Conservation (phyloP, 306 rosid species). For the Medicago arabica region DNA sequence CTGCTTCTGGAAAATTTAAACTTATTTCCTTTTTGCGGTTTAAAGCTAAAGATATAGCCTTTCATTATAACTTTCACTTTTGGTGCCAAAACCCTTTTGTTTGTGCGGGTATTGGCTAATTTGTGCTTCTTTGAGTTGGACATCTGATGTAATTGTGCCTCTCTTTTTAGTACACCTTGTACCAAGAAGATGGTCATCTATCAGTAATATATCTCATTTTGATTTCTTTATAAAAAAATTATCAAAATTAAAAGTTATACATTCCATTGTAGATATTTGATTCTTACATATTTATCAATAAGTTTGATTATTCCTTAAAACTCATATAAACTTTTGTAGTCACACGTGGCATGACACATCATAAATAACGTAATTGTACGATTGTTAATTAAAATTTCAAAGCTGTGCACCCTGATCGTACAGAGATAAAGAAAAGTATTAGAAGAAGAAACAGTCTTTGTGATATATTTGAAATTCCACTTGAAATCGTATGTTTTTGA, state of each 20-base stretch:
- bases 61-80: too few relatives aligned
- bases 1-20: too few relatives aligned
- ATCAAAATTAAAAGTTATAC: not conserved
- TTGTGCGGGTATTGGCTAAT: too few relatives aligned
- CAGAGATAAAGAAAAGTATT: not conserved
- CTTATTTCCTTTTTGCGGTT: too few relatives aligned
- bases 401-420: not conserved
- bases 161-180: too few relatives aligned
- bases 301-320: not conserved
- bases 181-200: too few relatives aligned
- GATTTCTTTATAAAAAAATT: too few relatives aligned
- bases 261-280: not conserved
- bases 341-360: not conserved
- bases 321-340: not conserved
- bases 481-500: not conserved
- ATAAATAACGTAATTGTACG: not conserved
- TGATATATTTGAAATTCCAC: not conserved
- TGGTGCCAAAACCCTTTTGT: too few relatives aligned
- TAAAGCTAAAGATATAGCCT: too few relatives aligned
- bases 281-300: not conserved
- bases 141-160: too few relatives aligned
- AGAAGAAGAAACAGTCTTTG: slow-evolving; percentile 1
- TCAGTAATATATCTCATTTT: too few relatives aligned
- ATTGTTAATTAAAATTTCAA: not conserved
- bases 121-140: too few relatives aligned